Evolutionary conservation across 2,329 filamentous ascomycete species (phyloP), one percentile per base, ranked within the genome.

Genomic region (Claviceps africana): DNA sequence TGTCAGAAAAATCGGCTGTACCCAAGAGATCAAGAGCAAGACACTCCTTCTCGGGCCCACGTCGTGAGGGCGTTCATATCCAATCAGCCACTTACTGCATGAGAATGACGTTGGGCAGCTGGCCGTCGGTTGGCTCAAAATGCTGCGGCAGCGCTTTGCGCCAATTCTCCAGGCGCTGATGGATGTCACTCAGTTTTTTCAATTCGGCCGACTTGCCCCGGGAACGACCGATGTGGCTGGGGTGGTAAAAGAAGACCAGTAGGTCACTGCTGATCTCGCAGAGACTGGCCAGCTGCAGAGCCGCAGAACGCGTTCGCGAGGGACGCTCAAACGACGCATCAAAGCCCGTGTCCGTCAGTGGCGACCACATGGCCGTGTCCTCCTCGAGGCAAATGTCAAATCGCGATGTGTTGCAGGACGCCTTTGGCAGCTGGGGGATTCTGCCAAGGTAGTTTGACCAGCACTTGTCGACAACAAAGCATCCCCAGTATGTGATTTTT

Each of bases 371-470:
- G 60, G 88, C 84, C 2, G 86, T 78, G 59, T 98, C 93, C 65
- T 97, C 93, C 50, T 82, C 78, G 0, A 89, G 89, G 59, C 95
- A 93, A 11, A 96, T 88, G 54, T 96, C 90, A 57, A 88, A 86
- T 65, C 91, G 95, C 28, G 88, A 85, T 1, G 89, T 87, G 35
- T 85, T 95, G 60, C 88, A 86, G 8, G 86, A 86, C 31, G 82
- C 81, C 43, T 81, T 83, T 0, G 88, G 84, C 11, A 97, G 72
- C 65, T 96, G 91, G 11, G 93, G 91, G 56, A 96, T 75, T 44
- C 93, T 84, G 47, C 93, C 91, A 28, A 97, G 78, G 60, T 97
- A 97, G 65, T 96, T 97, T 48, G 90, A 95, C 90, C 91, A 97
- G 66, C 88, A 95, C 75, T 96, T 97, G 72, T 98, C 93, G 65